Base-by-base conservation (phyloP, 768 basidiomycete genomes). In the Mycena olivaceomarginata region DNA sequence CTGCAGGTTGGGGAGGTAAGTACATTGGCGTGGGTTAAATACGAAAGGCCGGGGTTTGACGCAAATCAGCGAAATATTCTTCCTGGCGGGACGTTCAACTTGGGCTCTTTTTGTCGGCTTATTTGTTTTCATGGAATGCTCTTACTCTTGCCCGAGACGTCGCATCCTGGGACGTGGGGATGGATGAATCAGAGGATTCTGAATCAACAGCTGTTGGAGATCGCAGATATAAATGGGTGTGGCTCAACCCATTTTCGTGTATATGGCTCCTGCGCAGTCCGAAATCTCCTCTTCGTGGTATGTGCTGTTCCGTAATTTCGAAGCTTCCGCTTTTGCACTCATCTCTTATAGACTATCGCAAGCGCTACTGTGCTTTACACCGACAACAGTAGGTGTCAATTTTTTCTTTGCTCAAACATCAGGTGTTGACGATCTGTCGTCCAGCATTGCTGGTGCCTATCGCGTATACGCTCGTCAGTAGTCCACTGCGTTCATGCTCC, bases 391-490 rank as follows among this genome's bases (percentile, higher is more conserved):
- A 51, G 5, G n/a, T 20, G 13, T 9, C 48, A 2, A 9, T 22
- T 13, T 37, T 31, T 6, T 2, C 40, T 5, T n/a, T n/a, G 56
- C 37, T 25, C 25, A 25, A 15, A 56, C 31, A 16, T 41, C 63
- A 13, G 22, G 8, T 40, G 18, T 45, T 76, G 16, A 71, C 10
- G 3, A 13, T 25, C 6, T 0, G 15, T 69, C 37, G n/a, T 45
- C 53, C n/a, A 82, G 82, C 79, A 5, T 73, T 91, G 2, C 78
- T 90, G 60, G 76, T 90, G 31, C 91, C 91, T 1, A 81, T 92
- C 12, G 86, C 90, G 5, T 92, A 89, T 67, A 92, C 91, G 1
- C 79, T 92, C 43, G 91, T 91, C 73, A 66, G 88, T 81, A 25
- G 25, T 51, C 43, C 43, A 16, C 5, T 12, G 4, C 41, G 25